Evolutionary conservation across 768 basidiomycete species (phyloP), one percentile per base, ranked within the genome.

Genomic region (Collybia sp.): DNA sequence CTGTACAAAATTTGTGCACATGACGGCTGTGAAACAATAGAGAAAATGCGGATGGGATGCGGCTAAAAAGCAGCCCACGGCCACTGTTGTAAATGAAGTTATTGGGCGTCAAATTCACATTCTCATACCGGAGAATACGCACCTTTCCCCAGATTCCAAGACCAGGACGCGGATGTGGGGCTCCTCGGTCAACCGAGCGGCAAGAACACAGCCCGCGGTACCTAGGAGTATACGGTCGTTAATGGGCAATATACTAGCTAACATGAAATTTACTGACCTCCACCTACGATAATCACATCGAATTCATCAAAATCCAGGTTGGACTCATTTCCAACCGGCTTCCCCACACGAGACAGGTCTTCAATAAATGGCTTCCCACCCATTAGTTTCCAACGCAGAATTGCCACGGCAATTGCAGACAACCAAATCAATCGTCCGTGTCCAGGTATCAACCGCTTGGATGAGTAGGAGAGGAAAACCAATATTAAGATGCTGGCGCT

Each of bases 111-210:
- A 45, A 17, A 12, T 2, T 35, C 20, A 36, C 9, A 16, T 20
- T 9, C 11, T 18, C 30, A 35, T 17, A 12, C 4, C 11, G n/a
- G 6, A 45, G 12, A 12, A 5, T 12, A 35, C 60, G 17, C 37
- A 82, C 85, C 84, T 87, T 45, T 64, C 64, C 2, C 82, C 82
- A 17, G 80, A 73, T 54, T 85, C 82, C 1, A 85, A 58, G 1
- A 85, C 57, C 13, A 83, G 65, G 15, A 85, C 79, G 4, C 71
- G 68, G 12, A 81, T 55, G 1, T 61, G 63, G 0, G 78, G 75
- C 47, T 81, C 69, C 59, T 85, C 82, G 5, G 70, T 74, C 8
- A 85, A 59, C 12, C 82, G 70, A 2, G 80, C 66, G 11, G 81
- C 82, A 8, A 83, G 66, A 8, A 76, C 80, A 54, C 80, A 82